Evolutionary conservation across 2,329 filamentous ascomycete species (phyloP).

Genomic region (Remersonia thermophila): DNA sequence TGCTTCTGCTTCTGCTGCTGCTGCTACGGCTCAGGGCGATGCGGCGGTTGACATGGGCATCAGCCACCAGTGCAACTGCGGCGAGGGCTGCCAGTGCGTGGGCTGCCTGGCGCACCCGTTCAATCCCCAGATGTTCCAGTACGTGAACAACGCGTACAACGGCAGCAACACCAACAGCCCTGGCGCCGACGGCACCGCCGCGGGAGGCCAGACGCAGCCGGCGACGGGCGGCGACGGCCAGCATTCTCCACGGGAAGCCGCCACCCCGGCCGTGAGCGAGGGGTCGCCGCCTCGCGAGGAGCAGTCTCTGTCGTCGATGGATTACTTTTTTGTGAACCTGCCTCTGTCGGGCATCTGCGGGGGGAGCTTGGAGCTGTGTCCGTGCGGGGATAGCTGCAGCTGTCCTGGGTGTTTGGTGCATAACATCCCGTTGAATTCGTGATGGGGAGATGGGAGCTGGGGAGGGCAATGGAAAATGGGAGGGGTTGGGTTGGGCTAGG

Average conservation of each 20-base stretch:
- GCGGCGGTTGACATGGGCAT: conserved; percentile 9
- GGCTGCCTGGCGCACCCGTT: conserved; percentile 57
- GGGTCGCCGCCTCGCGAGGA: conserved; percentile 36
- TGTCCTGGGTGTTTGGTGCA: conserved; percentile 47
- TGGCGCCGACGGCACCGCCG: background rate
- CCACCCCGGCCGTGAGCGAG: conserved; percentile 32
- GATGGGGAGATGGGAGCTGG: background rate
- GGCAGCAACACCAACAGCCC: conserved; percentile 12
- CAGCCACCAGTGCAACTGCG: conserved; percentile 46
- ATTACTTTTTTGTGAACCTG: conserved; percentile 50
- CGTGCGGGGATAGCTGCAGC: conserved; percentile 47
- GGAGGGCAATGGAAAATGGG: background rate
- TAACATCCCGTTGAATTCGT: conserved; percentile 3
- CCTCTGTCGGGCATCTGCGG: conserved; percentile 35
- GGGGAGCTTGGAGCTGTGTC: conserved; percentile 38
- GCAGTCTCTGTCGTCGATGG: conserved; percentile 36
- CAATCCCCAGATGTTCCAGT: conserved; percentile 38
- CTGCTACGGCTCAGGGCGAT: too few species aligned
- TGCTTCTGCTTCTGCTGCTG: too few species aligned
- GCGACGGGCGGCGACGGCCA: conserved; percentile 11
- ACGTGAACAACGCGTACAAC: conserved; percentile 27
- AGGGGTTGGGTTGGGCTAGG: too few species aligned
- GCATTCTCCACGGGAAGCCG: conserved; percentile 27
- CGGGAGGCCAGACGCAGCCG: conserved; percentile 1
- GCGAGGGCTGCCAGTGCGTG: conserved; percentile 53